These are phyloP conservation scores for Stenocarpella maydis DNA, from an alignment of 2,329 filamentous ascomycete genomes.

Conservation along the genomic window DNA sequence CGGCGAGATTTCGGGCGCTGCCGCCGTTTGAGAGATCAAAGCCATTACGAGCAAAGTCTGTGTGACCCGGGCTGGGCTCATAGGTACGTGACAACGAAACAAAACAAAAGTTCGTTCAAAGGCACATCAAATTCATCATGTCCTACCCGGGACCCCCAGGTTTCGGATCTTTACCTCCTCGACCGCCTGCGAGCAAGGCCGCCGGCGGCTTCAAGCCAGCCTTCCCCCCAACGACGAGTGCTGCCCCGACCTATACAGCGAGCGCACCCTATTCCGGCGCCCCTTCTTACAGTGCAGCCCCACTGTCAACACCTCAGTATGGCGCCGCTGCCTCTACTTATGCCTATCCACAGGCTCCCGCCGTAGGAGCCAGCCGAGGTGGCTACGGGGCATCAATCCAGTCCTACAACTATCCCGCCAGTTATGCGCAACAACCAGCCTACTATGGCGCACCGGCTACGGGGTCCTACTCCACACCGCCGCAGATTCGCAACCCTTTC, in stretches of 20 bases:
- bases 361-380: constrained; percentile 46
- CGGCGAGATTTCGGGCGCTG: neutral
- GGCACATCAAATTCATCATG: constrained; percentile 73
- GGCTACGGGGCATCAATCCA: constrained; percentile 41
- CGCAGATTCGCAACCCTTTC: constrained; percentile 84
- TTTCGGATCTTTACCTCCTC: constrained; percentile 77
- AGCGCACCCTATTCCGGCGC: constrained; percentile 46
- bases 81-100: constrained; percentile 58
- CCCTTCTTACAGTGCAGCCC: constrained; percentile 46
- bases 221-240: constrained; percentile 54
- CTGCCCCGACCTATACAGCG: constrained; percentile 39
- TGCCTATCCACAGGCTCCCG: constrained; percentile 43
- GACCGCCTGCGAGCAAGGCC: constrained; percentile 70
- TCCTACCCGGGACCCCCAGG: constrained; percentile 88
- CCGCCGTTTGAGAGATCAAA: neutral
- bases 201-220: constrained; percentile 58
- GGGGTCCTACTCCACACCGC: constrained; percentile 59
- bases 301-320: constrained; percentile 52
- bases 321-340: constrained; percentile 46
- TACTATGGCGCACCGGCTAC: constrained; percentile 54
- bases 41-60: constrained; percentile 31
- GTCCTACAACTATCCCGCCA: constrained; percentile 37
- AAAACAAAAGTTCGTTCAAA: constrained; percentile 40
- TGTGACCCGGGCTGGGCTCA: constrained; percentile 49
- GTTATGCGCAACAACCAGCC: constrained; percentile 46